A percentile compares a stretch with the other conserved stretches of the same genome.
Evolutionary conservation across 2,329 filamentous ascomycete species (phyloP).

Genomic region (Knufia petricola): DNA sequence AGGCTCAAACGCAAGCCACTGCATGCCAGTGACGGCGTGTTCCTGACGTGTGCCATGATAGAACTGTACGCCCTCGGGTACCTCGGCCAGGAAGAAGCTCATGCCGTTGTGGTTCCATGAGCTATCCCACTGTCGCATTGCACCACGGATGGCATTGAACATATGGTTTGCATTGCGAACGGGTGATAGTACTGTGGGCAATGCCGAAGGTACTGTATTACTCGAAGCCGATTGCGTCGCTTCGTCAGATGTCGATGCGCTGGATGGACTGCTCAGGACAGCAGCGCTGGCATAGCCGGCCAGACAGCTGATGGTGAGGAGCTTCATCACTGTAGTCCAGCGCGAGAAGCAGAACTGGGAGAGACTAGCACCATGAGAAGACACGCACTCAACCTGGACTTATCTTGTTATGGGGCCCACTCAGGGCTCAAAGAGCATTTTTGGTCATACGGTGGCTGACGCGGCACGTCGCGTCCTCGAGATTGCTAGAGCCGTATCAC

Average conservation of each 20-base stretch:
- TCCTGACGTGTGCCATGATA: constrained; percentile 53
- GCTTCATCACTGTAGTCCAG: neutral
- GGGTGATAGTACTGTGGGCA: neutral
- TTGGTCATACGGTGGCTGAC: neutral
- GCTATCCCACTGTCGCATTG: constrained; percentile 65
- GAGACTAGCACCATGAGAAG: neutral
- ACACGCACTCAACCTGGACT: neutral
- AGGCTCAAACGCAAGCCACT: constrained; percentile 58
- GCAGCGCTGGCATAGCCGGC: neutral
- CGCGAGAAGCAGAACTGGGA: neutral
- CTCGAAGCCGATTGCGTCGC: too few species aligned
- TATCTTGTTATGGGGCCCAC: neutral
- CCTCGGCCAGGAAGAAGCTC: constrained; percentile 56
- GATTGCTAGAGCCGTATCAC: neutral
- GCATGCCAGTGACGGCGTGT: constrained; percentile 37
- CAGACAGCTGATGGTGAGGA: neutral
- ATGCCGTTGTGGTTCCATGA: constrained; percentile 67
- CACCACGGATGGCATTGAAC: constrained; percentile 64
- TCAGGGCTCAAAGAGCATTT: neutral
- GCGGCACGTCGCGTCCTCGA: neutral
- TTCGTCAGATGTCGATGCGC: neutral
- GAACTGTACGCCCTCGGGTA: constrained; percentile 55
- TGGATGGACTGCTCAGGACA: neutral
- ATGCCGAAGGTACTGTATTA: too few species aligned
- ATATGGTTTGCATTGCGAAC: constrained; percentile 48